Evolutionary conservation across 2,329 filamentous ascomycete species (phyloP).

Genomic region (Periconia sp.): DNA sequence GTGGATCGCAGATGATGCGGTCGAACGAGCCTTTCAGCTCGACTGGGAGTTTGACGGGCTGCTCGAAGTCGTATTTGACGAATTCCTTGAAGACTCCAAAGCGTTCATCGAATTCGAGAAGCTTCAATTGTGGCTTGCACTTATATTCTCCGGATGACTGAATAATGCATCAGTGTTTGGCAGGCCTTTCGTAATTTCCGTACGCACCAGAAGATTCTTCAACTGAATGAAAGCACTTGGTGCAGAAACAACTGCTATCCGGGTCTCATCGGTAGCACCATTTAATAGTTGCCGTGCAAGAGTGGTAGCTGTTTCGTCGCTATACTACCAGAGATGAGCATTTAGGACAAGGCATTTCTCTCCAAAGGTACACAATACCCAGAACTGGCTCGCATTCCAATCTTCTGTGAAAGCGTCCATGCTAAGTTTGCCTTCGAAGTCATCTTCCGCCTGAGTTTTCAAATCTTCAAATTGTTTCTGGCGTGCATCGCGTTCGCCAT

Average conservation of each 20-base stretch:
- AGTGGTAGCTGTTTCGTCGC: conserved; percentile 70
- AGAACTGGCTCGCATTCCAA: conserved; percentile 86
- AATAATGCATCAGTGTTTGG: neutral
- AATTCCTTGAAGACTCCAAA: conserved; percentile 79
- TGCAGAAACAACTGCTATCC: conserved; percentile 73
- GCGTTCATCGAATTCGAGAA: conserved; percentile 77
- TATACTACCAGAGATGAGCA: conserved; percentile 60
- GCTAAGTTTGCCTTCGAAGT: conserved; percentile 54
- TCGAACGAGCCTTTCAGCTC: conserved; percentile 69
- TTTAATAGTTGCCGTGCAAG: conserved; percentile 71
- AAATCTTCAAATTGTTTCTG: conserved; percentile 72
- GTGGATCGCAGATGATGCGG: conserved; percentile 76
- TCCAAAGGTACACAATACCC: conserved; percentile 60
- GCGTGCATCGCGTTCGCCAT: conserved; percentile 72
- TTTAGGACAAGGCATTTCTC: neutral
- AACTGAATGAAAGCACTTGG: conserved; percentile 79
- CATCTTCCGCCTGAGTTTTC: conserved; percentile 65
- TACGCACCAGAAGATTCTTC: conserved; percentile 69
- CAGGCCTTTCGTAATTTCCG: no score
- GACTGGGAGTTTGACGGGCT: conserved; percentile 69
- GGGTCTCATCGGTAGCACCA: conserved; percentile 62
- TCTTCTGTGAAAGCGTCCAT: conserved; percentile 80
- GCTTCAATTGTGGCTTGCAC: conserved; percentile 61
- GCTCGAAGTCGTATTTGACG: conserved; percentile 74
- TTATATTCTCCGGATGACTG: conserved; percentile 38